Evolutionary conservation across 441 rosid genomes (phyloP), one percentile per base, ranked within the genome.

Genomic region (Brassica hybrid): DNA sequence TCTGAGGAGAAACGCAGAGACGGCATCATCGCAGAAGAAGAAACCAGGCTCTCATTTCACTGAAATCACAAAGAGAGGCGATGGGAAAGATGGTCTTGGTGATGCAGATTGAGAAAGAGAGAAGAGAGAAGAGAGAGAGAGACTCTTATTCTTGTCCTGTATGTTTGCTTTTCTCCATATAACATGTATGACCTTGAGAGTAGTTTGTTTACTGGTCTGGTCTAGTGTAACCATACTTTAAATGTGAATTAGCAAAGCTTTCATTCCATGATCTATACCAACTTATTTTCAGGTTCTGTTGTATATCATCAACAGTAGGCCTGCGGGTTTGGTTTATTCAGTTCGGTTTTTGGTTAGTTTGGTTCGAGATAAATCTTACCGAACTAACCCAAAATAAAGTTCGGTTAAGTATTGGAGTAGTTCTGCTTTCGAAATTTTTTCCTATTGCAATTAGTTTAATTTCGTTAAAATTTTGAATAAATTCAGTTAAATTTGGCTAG

Each of bases 51-150:
- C 97, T 17, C 83, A 84, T 17, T 90, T 84, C 77, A 83, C 86
- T 1, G 85, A 87, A 21, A 83, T 93, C 63, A 87, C 91, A 32
- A 95, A 95, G 91, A 89, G 74, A 86, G 99, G 98, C 64, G 99
- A 95, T 78, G 99, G 98, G 19, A 91, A 94, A 58, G 98, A 94
- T 76, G 99, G 99, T 71, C 94, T 94, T 45, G 99, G 99, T n/a
- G 97, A 94, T 84, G 98, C 98, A 16, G 98, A 94, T 83, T 93
- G 82, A 87, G n/a, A n/a, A n/a, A n/a, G n/a, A n/a, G n/a, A n/a
- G n/a, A n/a, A n/a, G n/a, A n/a, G n/a, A n/a, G n/a, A n/a, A n/a
- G 54, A 48, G 17, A 48, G 82, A 57, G 38, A 54, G 21, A 56
- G 7, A 12, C 17, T 13, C 27, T 36, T 19, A 21, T 66, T 14